phyloP scores from a whole-genome alignment of 2,329 filamentous ascomycete genomes.

The Trichoderma lentiforme region DNA sequence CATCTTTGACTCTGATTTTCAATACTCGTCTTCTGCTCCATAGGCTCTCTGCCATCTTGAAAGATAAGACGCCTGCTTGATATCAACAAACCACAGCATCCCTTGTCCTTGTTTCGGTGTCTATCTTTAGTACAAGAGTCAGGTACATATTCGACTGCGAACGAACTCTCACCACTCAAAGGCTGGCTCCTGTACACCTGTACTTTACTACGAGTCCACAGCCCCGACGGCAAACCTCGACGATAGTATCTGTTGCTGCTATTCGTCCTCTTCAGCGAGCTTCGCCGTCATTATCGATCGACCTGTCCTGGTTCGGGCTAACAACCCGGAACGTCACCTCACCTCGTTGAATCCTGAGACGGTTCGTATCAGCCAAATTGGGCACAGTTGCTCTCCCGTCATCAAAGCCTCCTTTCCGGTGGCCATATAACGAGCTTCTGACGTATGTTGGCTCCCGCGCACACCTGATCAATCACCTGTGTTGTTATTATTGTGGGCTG shows the following conservation, averaged over 20 bases:
- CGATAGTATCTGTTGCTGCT: background rate
- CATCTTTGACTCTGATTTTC: background rate
- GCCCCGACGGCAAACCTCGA: background rate
- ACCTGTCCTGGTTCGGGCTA: background rate
- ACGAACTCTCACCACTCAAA: background rate
- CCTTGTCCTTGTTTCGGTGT: background rate
- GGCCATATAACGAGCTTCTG: constrained; percentile 6
- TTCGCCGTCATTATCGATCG: constrained; percentile 5
- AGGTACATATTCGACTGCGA: background rate
- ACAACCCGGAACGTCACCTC: constrained; percentile 1
- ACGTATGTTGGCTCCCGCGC: constrained; percentile 12
- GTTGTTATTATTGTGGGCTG: constrained; percentile 12
- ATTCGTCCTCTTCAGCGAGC: background rate
- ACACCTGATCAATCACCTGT: constrained; percentile 16
- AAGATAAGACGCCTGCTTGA: background rate
- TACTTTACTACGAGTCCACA: background rate
- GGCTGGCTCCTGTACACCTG: background rate
- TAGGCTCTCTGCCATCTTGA: background rate
- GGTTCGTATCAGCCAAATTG: background rate
- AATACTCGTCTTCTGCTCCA: background rate
- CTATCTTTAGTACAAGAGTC: too few species aligned
- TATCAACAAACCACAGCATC: background rate
- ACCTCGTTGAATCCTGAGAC: background rate
- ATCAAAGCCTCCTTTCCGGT: background rate
- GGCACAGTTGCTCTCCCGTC: background rate